Evolutionary conservation across 441 rosid species (phyloP).

Genomic region (Mallotus japonicus): DNA sequence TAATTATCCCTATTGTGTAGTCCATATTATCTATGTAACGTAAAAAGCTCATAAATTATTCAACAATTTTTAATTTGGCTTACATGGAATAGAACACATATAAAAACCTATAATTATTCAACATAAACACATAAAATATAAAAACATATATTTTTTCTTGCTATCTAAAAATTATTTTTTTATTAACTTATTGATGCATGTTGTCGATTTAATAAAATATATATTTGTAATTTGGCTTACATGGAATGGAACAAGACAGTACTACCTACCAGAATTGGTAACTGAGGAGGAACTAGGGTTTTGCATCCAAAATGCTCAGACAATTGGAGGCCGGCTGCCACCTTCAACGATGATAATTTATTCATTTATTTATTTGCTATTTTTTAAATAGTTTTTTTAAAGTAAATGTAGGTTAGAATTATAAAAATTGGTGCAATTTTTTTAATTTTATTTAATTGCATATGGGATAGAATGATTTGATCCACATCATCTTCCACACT

Average conservation of each 20-base stretch:
- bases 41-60: too few relatives aligned
- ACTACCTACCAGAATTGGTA: constrained; percentile 6
- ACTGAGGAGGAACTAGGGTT: neutral
- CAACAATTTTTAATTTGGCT: too few relatives aligned
- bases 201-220: too few relatives aligned
- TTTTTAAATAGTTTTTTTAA: neutral
- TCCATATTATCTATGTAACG: too few relatives aligned
- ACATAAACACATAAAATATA: too few relatives aligned
- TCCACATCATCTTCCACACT: constrained; percentile 24
- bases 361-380: neutral
- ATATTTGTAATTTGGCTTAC: constrained; percentile 3
- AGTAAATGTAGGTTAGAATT: neutral
- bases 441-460: constrained; percentile 8
- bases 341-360: neutral
- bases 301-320: constrained; percentile 10
- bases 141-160: too few relatives aligned
- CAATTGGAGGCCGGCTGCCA: constrained; percentile 27
- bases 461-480: constrained; percentile 24
- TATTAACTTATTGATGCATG: too few relatives aligned
- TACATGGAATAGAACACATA: too few relatives aligned
- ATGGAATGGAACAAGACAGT: constrained; percentile 12
- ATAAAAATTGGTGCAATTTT: neutral
- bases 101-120: too few relatives aligned
- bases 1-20: too few relatives aligned
- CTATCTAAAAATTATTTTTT: too few relatives aligned